Base-by-base conservation (phyloP, 805 yeast genomes). In the Schwanniomyces pseudopolymorphus region DNA sequence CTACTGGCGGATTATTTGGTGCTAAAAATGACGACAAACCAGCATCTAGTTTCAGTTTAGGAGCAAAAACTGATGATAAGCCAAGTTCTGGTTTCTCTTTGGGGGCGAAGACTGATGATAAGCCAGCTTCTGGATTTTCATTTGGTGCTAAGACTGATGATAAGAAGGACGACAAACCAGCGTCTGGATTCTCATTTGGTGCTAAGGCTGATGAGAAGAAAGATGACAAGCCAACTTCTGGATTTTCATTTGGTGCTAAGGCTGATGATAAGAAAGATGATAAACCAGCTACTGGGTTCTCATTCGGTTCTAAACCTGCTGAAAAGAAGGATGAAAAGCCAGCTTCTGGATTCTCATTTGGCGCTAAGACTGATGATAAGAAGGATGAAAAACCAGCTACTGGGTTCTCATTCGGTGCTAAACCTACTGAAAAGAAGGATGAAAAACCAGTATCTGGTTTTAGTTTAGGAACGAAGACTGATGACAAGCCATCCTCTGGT, bases 361-460 rank as follows among this genome's bases (percentile, higher is more conserved):
- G 63, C 22, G 56, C 64, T 16, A 47, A 51, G 36, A 46, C 49
- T 22, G 39, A 59, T 2, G 56, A 47, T 24, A 52, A 53, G 48
- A 49, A 48, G 33, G 63, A 52, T 8, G 54, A 48, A 16, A 57
- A 52, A 50, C 56, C 43, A 43, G 43, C 57, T 14, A 51, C 55
- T 6, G 61, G 63, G 2, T 59, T 62, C 39, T 46, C 60, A 3
- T 59, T 64, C 47, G 69, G 68, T 11, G 56, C 58, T 14, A 61
- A 60, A 45, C 46, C 50, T 21, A 54, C 50, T 25, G 60, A 55
- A 14, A 45, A 4, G 53, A 57, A 55, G 26, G 57, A 46, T 22
- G 56, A 48, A n/a, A 58, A 54, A 39, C 53, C 60, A n/a, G 43
- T 51, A 7, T 33, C n/a, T n/a, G n/a, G n/a, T n/a, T n/a, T n/a